Percentiles rank a stretch among this genome's conserved stretches.
phyloP scores from a whole-genome alignment of 2,329 filamentous ascomycete species.

The Diaporthe sp. region DNA sequence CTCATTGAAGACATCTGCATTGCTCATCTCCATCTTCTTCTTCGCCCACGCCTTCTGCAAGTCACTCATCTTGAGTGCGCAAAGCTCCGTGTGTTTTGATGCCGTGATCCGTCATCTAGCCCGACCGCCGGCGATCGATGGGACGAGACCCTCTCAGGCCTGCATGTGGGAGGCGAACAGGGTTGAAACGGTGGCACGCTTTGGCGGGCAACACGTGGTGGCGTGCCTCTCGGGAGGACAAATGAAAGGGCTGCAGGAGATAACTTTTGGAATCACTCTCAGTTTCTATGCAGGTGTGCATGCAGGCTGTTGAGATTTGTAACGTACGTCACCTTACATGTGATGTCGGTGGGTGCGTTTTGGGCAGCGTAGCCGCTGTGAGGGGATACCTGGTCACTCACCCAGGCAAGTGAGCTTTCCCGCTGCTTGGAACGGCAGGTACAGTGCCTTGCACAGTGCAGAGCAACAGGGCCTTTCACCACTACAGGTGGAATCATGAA shows the following conservation, averaged over 20 bases:
- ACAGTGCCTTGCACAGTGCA: conserved; percentile 24
- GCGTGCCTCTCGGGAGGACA: not conserved
- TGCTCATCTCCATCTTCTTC: conserved; percentile 73
- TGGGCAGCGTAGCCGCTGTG: not conserved
- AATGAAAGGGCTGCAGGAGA: not conserved
- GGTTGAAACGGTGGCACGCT: not conserved
- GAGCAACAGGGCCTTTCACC: not conserved
- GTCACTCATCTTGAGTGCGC: conserved; percentile 74
- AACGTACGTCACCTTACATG: conserved; percentile 8
- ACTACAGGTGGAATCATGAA: not conserved
- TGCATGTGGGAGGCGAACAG: not conserved
- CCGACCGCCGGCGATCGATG: conserved; percentile 1
- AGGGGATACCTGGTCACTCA: conserved; percentile 6
- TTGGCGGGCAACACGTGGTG: conserved; percentile 1
- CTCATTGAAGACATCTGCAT: conserved; percentile 61
- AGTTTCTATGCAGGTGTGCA: not conserved
- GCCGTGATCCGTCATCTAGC: conserved; percentile 1
- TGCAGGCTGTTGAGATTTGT: conserved; percentile 3
- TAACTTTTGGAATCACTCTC: not conserved
- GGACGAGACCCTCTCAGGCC: conserved; percentile 1
- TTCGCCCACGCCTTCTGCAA: conserved; percentile 83
- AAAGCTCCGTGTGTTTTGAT: not conserved
- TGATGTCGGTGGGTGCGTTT: not conserved
- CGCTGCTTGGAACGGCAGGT: not conserved
- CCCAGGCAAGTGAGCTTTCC: not conserved